Conservation (phyloP, 2,329 filamentous ascomycete genomes). For the Podosphaera leucotricha region DNA sequence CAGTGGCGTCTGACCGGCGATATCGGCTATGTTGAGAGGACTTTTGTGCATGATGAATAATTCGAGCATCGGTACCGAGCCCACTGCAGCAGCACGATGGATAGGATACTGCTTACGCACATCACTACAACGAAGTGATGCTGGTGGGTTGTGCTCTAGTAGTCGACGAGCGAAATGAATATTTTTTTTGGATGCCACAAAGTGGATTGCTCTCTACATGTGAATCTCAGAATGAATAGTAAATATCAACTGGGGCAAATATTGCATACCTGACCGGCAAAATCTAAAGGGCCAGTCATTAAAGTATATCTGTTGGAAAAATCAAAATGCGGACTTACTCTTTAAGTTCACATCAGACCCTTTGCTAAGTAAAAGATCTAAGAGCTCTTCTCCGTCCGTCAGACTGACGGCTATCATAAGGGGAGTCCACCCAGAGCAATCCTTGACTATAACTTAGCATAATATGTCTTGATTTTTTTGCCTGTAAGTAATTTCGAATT, state of each 20-base stretch:
- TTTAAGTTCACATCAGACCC: conserved; percentile 52
- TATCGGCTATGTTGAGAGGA: conserved; percentile 64
- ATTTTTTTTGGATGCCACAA: conserved; percentile 74
- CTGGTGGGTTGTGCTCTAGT: conserved; percentile 43
- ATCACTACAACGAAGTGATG: conserved; percentile 60
- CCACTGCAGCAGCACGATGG: conserved; percentile 76
- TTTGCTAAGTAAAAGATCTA: conserved; percentile 42
- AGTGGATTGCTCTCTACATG: conserved; percentile 61
- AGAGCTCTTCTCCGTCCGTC: conserved; percentile 44
- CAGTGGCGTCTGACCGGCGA: conserved; percentile 63
- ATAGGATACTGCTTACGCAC: conserved; percentile 72
- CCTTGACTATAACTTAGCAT: conserved; percentile 20
- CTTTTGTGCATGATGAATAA: conserved; percentile 55
- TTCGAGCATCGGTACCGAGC: conserved; percentile 68
- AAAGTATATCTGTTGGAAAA: not conserved
- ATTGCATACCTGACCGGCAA: conserved; percentile 33
- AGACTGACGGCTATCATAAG: conserved; percentile 64
- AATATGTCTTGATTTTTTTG: not conserved
- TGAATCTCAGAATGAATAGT: not conserved
- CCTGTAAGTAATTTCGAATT: not conserved
- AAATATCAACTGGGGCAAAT: not conserved
- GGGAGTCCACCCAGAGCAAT: conserved; percentile 60
- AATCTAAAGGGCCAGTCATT: conserved; percentile 22
- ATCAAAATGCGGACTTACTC: conserved; percentile 23
- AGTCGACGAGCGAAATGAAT: conserved; percentile 59